phyloP scores from a whole-genome alignment of 2,329 filamentous ascomycete species.

The Talaromyces sp. region DNA sequence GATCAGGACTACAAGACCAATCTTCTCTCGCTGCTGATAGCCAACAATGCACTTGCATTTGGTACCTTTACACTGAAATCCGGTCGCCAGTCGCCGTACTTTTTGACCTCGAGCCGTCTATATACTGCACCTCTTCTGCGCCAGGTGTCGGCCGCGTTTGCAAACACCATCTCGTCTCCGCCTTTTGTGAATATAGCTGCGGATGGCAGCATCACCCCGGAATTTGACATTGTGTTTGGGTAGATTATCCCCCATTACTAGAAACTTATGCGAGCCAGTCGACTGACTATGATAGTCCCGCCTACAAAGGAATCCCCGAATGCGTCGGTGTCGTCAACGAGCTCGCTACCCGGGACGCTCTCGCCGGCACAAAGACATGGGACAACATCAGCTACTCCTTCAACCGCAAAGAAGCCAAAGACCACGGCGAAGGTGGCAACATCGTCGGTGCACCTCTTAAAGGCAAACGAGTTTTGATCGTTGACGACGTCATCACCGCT shows the following conservation, averaged over 20 bases:
- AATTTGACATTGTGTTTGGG: constrained; percentile 83
- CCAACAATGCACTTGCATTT: constrained; percentile 43
- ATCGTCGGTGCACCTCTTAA: constrained; percentile 85
- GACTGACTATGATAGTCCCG: constrained; percentile 50
- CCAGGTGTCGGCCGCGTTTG: constrained; percentile 78
- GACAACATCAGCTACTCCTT: constrained; percentile 76
- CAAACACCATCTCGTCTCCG: constrained; percentile 55
- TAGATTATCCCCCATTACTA: not conserved
- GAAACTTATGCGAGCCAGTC: not conserved
- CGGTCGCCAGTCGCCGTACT: constrained; percentile 85
- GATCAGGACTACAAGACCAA: constrained; percentile 38
- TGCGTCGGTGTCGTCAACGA: constrained; percentile 73
- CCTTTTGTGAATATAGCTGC: constrained; percentile 39
- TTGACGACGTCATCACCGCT: constrained; percentile 95
- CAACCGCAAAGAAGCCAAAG: constrained; percentile 94
- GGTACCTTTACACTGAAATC: constrained; percentile 74
- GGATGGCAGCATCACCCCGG: constrained; percentile 41
- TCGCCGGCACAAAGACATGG: constrained; percentile 54
- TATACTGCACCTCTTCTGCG: constrained; percentile 74
- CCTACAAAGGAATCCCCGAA: constrained; percentile 97
- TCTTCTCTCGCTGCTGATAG: constrained; percentile 38
- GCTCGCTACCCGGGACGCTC: constrained; percentile 63
- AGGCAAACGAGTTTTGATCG: constrained; percentile 81
- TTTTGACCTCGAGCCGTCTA: constrained; percentile 94
- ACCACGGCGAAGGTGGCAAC: constrained; percentile 89